A percentile compares a stretch with the other conserved stretches of the same genome.
These are phyloP conservation scores for Cladosporium sp. DNA, from an alignment of 2,329 filamentous ascomycete species.

Conservation along the genomic window DNA sequence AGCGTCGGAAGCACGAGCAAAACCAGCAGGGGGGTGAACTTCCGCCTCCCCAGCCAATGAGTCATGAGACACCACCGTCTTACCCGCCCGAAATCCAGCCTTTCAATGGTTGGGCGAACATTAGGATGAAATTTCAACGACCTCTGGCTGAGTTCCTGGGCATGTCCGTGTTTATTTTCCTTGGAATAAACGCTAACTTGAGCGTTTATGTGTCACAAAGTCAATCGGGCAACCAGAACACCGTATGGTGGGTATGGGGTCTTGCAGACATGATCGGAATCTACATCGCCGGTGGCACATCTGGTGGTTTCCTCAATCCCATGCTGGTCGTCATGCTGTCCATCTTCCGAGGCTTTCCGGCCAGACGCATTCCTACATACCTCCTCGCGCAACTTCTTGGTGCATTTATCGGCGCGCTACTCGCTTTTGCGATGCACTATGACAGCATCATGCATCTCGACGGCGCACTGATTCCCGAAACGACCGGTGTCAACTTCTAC, in stretches of 20 bases:
- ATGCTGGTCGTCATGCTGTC: constrained; percentile 38
- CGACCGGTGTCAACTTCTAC: constrained; percentile 23
- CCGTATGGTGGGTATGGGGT: constrained; percentile 42
- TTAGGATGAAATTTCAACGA: constrained; percentile 49
- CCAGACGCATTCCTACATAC: constrained; percentile 45
- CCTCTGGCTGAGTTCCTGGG: constrained; percentile 57
- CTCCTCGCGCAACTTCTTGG: constrained; percentile 48
- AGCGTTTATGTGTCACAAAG: constrained; percentile 36
- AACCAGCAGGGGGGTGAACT: constrained; percentile 6
- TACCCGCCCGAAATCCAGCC: constrained; percentile 5
- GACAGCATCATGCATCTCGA: constrained; percentile 29
- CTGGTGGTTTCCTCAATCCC: constrained; percentile 45
- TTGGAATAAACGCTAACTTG: constrained; percentile 24
- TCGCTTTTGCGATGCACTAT: constrained; percentile 41
- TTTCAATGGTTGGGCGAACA: constrained; percentile 46
- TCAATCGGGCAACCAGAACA: constrained; percentile 18
- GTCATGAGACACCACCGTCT: not conserved
- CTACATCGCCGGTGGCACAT: constrained; percentile 39
- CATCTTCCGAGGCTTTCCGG: constrained; percentile 48
- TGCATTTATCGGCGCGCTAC: constrained; percentile 44
- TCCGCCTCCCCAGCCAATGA: not conserved
- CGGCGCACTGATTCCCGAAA: constrained; percentile 33
- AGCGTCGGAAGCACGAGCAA: constrained; percentile 1
- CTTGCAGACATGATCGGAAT: constrained; percentile 47
- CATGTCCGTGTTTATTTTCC: constrained; percentile 31